Evolutionary conservation across 2,329 filamentous ascomycete genomes (phyloP).

Genomic region (Diplodia mutila): DNA sequence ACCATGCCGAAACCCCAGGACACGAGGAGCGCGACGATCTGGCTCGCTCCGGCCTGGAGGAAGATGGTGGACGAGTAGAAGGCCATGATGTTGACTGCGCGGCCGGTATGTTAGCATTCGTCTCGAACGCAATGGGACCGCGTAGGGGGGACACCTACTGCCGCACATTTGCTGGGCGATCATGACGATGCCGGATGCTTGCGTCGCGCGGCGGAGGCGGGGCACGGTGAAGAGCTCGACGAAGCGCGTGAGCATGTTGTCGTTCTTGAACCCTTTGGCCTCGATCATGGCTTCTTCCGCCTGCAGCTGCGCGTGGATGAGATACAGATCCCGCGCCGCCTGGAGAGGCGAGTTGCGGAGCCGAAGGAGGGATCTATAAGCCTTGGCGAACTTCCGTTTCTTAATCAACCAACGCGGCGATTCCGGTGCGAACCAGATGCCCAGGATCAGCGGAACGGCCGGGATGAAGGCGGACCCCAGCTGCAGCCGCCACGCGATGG

Average conservation of each 20-base stretch:
- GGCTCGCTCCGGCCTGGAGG: constrained; percentile 49
- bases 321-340: constrained; percentile 49
- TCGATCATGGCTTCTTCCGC: constrained; percentile 40
- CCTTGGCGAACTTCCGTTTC: constrained; percentile 44
- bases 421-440: constrained; percentile 47
- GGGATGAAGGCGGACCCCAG: constrained; percentile 46
- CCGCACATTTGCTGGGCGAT: constrained; percentile 67
- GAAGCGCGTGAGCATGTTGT: constrained; percentile 47
- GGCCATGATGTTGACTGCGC: constrained; percentile 49
- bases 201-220: constrained; percentile 70
- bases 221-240: constrained; percentile 69
- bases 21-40: constrained; percentile 51
- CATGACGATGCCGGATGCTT: constrained; percentile 81
- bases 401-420: constrained; percentile 46
- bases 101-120: not conserved
- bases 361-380: constrained; percentile 44
- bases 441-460: constrained; percentile 41
- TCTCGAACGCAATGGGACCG: no score
- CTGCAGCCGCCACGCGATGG: constrained; percentile 45
- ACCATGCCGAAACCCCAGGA: constrained; percentile 61
- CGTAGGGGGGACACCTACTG: not conserved
- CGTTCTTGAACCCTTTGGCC: constrained; percentile 31
- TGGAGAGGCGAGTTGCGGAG: constrained; percentile 47
- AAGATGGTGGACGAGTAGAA: constrained; percentile 59
- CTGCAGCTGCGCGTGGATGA: constrained; percentile 43